A percentile compares a stretch with the other conserved stretches of the same genome.
These are phyloP conservation scores for Fusarium albosuccineum DNA, from an alignment of 2,329 filamentous ascomycete genomes.

Conservation along the genomic window DNA sequence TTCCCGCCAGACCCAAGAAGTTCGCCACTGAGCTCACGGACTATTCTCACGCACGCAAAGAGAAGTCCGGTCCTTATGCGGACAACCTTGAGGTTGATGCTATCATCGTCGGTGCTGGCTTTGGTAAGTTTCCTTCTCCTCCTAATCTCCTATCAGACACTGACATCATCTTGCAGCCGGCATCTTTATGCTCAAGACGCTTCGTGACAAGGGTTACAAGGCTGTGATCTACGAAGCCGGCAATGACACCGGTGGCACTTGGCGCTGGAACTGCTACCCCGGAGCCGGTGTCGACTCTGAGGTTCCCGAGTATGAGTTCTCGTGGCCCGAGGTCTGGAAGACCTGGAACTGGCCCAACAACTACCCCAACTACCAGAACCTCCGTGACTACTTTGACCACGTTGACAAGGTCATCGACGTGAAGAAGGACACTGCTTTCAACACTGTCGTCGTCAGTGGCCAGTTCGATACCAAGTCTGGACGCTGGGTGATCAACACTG, in stretches of 20 bases:
- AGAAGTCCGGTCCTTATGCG: slow-evolving; percentile 56
- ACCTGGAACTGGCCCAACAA: slow-evolving; percentile 69
- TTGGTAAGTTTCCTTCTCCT: slow-evolving; percentile 47
- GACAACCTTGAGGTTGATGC: slow-evolving; percentile 59
- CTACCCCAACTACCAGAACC: slow-evolving; percentile 65
- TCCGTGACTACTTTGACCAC: slow-evolving; percentile 70
- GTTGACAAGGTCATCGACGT: slow-evolving; percentile 67
- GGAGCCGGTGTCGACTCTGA: slow-evolving; percentile 67
- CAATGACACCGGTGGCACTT: slow-evolving; percentile 64
- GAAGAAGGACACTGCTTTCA: slow-evolving; percentile 69
- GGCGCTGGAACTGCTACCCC: slow-evolving; percentile 70
- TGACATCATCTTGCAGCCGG: slow-evolving; percentile 51
- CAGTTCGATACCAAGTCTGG: slow-evolving; percentile 62
- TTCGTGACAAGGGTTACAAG: slow-evolving; percentile 63
- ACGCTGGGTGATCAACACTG: slow-evolving; percentile 64
- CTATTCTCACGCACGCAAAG: slow-evolving; percentile 49
- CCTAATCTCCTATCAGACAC: background rate
- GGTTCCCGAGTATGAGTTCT: slow-evolving; percentile 66
- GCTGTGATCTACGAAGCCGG: slow-evolving; percentile 66
- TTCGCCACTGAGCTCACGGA: slow-evolving; percentile 58
- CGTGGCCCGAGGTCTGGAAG: slow-evolving; percentile 64
- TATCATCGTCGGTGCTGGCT: slow-evolving; percentile 61
- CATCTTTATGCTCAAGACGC: slow-evolving; percentile 64
- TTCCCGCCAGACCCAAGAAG: slow-evolving; percentile 48
- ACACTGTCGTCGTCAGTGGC: slow-evolving; percentile 66